phyloP scores from a whole-genome alignment of 1,284 basidiomycete species.

The Termitomyces sp. region DNA sequence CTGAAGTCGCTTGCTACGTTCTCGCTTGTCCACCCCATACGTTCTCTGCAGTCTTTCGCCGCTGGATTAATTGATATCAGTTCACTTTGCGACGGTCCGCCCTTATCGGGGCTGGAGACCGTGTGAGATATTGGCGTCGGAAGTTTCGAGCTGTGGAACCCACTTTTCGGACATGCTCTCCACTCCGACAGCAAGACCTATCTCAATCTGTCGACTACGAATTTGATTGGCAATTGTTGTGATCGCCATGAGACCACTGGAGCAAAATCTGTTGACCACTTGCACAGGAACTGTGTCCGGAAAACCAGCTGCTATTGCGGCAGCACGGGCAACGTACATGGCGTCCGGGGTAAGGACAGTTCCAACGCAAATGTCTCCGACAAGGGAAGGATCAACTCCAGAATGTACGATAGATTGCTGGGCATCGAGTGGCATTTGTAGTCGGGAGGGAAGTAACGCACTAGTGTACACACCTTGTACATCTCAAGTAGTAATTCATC shows the following conservation, averaged over 20 bases:
- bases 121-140: background rate
- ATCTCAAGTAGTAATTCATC: conserved; percentile 77
- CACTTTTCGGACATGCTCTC: conserved; percentile 83
- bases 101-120: conserved; percentile 54
- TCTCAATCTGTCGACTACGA: conserved; percentile 74
- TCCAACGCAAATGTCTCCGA: conserved; percentile 79
- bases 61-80: conserved; percentile 46
- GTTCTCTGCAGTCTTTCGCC: conserved; percentile 57
- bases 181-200: conserved; percentile 80
- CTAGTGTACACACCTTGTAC: conserved; percentile 50
- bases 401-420: conserved; percentile 62
- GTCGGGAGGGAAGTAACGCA: background rate
- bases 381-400: conserved; percentile 59
- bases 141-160: conserved; percentile 14
- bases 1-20: conserved; percentile 78
- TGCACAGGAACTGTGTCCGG: conserved; percentile 75
- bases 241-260: conserved; percentile 71
- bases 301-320: conserved; percentile 78
- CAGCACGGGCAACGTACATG: conserved; percentile 64
- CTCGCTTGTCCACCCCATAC: conserved; percentile 88
- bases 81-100: conserved; percentile 57
- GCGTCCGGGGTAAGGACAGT: conserved; percentile 60
- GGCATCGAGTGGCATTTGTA: background rate
- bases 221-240: conserved; percentile 80
- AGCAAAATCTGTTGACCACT: conserved; percentile 76